phyloP scores from a whole-genome alignment of 768 basidiomycete species.

The Boletus barrowsii region DNA sequence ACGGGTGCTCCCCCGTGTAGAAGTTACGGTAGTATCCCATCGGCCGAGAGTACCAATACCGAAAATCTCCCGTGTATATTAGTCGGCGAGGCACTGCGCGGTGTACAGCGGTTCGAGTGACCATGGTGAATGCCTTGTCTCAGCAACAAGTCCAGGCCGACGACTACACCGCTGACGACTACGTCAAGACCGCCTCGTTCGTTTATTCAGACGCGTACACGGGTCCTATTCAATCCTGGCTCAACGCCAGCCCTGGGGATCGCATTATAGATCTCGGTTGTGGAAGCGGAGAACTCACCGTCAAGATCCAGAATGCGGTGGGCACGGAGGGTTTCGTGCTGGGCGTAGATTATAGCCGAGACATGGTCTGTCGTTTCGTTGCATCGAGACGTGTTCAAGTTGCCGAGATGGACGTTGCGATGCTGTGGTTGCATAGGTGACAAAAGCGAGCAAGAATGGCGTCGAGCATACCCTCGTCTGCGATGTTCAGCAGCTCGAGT shows the following conservation, averaged over 20 bases:
- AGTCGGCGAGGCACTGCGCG: neutral
- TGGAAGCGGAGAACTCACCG: slow-evolving; percentile 77
- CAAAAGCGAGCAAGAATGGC: slow-evolving; percentile 47
- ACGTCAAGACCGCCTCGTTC: slow-evolving; percentile 64
- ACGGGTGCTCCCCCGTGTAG: too few species aligned
- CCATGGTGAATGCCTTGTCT: slow-evolving; percentile 9
- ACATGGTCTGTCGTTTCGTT: slow-evolving; percentile 55
- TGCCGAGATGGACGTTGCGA: neutral
- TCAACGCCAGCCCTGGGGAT: slow-evolving; percentile 65
- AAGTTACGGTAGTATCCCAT: neutral
- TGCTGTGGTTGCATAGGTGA: slow-evolving; percentile 39
- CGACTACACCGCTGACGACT: slow-evolving; percentile 59
- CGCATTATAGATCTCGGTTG: slow-evolving; percentile 77
- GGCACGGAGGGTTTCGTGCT: slow-evolving; percentile 51
- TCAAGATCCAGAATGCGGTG: slow-evolving; percentile 54
- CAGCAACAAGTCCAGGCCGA: neutral
- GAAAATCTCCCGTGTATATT: slow-evolving; percentile 11
- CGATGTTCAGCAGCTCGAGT: slow-evolving; percentile 49
- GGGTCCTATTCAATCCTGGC: slow-evolving; percentile 53
- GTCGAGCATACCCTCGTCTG: slow-evolving; percentile 45
- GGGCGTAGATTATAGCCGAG: slow-evolving; percentile 67
- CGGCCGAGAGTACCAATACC: slow-evolving; percentile 22
- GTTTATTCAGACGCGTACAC: slow-evolving; percentile 57
- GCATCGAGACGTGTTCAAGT: neutral
- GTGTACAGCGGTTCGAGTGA: neutral